Conservation (phyloP, 2,329 filamentous ascomycete genomes). For the Pseudonectria buxi region DNA sequence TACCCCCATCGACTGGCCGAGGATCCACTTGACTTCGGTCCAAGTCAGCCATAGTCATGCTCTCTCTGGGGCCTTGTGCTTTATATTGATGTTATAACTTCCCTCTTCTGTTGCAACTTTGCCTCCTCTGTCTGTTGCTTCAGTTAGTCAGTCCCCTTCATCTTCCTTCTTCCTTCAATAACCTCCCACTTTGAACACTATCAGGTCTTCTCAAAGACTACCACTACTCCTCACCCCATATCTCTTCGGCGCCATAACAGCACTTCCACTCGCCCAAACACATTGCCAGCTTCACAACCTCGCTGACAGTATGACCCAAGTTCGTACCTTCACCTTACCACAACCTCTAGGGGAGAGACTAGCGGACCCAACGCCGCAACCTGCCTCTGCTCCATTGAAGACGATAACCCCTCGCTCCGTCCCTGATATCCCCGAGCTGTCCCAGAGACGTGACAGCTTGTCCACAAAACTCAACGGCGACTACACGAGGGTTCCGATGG, state of each 20-base stretch:
- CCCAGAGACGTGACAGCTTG: constrained; percentile 16
- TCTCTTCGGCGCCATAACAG: constrained; percentile 33
- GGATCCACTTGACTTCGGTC: constrained; percentile 24
- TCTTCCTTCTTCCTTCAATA: too few relatives aligned
- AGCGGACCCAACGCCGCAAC: constrained; percentile 30
- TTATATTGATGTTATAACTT: constrained; percentile 18
- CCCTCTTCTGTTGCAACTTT: constrained; percentile 9
- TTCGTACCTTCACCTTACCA: constrained; percentile 47
- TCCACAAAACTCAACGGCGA: constrained; percentile 21
- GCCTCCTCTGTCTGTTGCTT: constrained; percentile 4
- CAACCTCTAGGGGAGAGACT: constrained; percentile 68
- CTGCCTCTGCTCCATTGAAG: constrained; percentile 17
- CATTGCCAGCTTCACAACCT: constrained; percentile 1
- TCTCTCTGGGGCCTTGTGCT: constrained; percentile 8
- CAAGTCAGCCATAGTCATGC: constrained; percentile 22
- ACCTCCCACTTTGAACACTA: too few relatives aligned
- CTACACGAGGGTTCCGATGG: constrained; percentile 44
- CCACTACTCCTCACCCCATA: not conserved
- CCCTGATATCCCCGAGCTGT: constrained; percentile 27
- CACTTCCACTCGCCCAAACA: constrained; percentile 44
- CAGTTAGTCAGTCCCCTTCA: too few relatives aligned
- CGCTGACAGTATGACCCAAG: constrained; percentile 32
- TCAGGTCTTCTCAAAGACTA: too few relatives aligned
- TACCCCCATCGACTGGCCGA: constrained; percentile 1
- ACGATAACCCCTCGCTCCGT: constrained; percentile 35